phyloP scores from a whole-genome alignment of 306 rosid genomes.

The Malus fusca region DNA sequence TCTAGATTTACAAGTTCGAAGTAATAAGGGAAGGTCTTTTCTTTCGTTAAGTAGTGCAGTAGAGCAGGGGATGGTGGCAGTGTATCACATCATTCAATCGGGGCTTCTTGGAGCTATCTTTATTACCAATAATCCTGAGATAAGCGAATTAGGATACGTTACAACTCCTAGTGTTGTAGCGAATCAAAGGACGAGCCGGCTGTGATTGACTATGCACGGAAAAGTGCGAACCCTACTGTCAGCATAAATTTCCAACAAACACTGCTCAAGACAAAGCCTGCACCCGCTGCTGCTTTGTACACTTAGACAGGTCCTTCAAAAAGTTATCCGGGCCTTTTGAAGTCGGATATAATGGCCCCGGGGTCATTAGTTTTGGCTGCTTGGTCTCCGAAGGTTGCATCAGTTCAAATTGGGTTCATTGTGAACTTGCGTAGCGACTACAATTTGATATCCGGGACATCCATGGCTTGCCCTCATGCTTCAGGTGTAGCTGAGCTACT shows the following conservation, averaged over 20 bases:
- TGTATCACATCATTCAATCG: background rate
- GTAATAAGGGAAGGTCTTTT: background rate
- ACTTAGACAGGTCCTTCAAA: conserved; percentile 44
- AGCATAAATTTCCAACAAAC: conserved; percentile 35
- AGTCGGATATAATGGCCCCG: conserved; percentile 57
- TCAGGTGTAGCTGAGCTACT: conserved; percentile 40
- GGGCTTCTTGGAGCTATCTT: conserved; percentile 19
- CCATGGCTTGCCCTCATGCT: conserved; percentile 54
- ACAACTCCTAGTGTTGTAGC: conserved; percentile 31
- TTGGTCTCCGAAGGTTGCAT: conserved; percentile 12
- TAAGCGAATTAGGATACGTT: background rate
- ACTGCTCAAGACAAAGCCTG: conserved; percentile 22
- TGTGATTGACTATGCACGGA: conserved; percentile 20
- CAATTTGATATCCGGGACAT: conserved; percentile 43
- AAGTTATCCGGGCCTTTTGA: conserved; percentile 23
- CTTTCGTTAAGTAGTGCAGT: background rate
- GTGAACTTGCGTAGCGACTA: conserved; percentile 20
- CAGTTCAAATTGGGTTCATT: conserved; percentile 2
- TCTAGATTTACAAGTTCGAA: background rate
- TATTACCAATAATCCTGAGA: background rate
- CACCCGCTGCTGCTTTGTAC: conserved; percentile 44
- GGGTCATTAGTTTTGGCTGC: conserved; percentile 44
- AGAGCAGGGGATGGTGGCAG: background rate
- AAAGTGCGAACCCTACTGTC: background rate
- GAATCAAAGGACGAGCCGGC: conserved; percentile 18